Conservation (phyloP, 2,329 filamentous ascomycete genomes). For the Scortechinia acanthostroma region DNA sequence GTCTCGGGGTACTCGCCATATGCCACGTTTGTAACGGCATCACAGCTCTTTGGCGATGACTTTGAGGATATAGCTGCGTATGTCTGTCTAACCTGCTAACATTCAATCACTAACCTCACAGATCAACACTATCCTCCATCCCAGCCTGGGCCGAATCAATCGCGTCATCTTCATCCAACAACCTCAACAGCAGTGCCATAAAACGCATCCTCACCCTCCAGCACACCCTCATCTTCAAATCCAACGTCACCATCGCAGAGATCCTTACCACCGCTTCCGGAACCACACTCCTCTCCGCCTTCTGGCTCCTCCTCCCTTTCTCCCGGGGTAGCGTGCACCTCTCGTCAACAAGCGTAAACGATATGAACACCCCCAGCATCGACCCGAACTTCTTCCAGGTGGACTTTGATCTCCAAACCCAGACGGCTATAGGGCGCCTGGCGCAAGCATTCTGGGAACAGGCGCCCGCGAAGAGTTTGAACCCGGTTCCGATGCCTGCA, state of each 20-base stretch:
- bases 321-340: constrained; percentile 31
- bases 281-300: constrained; percentile 21
- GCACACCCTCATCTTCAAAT: constrained; percentile 35
- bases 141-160: not conserved
- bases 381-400: constrained; percentile 23
- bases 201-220: constrained; percentile 32
- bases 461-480: not conserved
- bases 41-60: not conserved
- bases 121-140: too few relatives aligned
- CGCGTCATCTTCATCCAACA: constrained; percentile 10
- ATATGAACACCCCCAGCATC: constrained; percentile 21
- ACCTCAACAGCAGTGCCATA: constrained; percentile 17
- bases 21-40: too few relatives aligned
- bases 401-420: constrained; percentile 22
- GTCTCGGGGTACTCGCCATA: too few relatives aligned
- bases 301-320: constrained; percentile 27
- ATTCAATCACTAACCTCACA: too few relatives aligned
- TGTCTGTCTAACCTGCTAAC: not conserved
- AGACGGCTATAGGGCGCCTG: constrained; percentile 16
- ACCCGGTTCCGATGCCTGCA: not conserved
- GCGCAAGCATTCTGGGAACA: constrained; percentile 17
- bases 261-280: constrained; percentile 22
- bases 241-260: constrained; percentile 34
- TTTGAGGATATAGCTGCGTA: not conserved
- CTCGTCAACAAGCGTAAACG: constrained; percentile 15